A percentile compares a stretch with the other conserved stretches of the same genome.
Conservation (phyloP, 2,329 filamentous ascomycete species). For the Cryphonectria nitschkei region DNA sequence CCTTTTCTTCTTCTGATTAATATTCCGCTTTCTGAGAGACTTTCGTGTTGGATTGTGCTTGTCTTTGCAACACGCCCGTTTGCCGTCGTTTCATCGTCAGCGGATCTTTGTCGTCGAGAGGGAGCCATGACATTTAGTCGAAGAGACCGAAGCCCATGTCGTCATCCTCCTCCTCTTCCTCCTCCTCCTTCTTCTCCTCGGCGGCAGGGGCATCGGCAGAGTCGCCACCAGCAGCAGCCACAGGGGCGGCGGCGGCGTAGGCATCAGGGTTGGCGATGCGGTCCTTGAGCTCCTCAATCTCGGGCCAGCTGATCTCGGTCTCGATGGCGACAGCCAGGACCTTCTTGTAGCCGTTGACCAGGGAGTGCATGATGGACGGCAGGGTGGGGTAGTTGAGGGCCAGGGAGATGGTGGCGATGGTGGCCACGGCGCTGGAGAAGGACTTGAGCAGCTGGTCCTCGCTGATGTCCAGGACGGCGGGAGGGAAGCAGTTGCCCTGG, state of each 20-base stretch:
- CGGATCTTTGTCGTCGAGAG: not conserved
- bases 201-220: slow-evolving; percentile 54
- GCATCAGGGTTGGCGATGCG: slow-evolving; percentile 98
- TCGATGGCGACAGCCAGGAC: slow-evolving; percentile 83
- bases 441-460: slow-evolving; percentile 91
- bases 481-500: slow-evolving; percentile 88
- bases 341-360: slow-evolving; percentile 99
- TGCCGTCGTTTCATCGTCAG: slow-evolving; percentile 21
- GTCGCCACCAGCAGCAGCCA: slow-evolving; percentile 58
- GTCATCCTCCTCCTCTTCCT: slow-evolving; percentile 70
- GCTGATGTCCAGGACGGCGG: slow-evolving; percentile 86
- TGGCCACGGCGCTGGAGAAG: slow-evolving; percentile 79
- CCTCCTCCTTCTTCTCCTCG: slow-evolving; percentile 61
- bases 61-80: slow-evolving; percentile 3
- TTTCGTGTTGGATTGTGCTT: slow-evolving; percentile 13
- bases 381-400: slow-evolving; percentile 94
- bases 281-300: slow-evolving; percentile 98
- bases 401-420: slow-evolving; percentile 89
- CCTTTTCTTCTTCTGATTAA: not conserved
- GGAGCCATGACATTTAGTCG: slow-evolving; percentile 23
- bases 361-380: slow-evolving; percentile 92
- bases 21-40: slow-evolving; percentile 2
- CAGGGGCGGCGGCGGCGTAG: slow-evolving; percentile 83
- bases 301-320: slow-evolving; percentile 92
- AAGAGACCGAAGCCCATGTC: slow-evolving; percentile 82